phyloP scores from a whole-genome alignment of 306 rosid species.

The Pyrus communis region DNA sequence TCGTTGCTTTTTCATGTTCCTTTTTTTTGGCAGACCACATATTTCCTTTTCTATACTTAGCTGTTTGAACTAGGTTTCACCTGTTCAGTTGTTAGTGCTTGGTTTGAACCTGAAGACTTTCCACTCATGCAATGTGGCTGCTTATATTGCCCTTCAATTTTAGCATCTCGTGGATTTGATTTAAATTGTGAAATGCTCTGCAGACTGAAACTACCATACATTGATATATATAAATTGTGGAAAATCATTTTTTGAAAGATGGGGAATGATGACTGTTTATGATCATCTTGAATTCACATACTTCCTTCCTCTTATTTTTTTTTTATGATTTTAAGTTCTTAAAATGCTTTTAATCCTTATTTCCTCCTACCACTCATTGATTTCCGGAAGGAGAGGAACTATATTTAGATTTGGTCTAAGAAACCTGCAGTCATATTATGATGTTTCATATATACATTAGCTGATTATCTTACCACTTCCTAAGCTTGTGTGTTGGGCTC shows the following conservation, averaged over 20 bases:
- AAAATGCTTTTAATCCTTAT: background rate
- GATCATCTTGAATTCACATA: background rate
- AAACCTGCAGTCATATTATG: background rate
- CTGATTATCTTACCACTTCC: background rate
- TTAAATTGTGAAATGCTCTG: background rate
- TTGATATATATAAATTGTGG: background rate
- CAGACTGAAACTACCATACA: background rate
- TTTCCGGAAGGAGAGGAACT: background rate
- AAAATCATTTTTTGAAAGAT: background rate
- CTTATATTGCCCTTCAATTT: background rate
- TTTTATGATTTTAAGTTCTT: background rate
- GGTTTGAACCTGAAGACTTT: background rate
- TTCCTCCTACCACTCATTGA: background rate
- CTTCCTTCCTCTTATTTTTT: background rate
- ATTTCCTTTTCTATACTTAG: slow-evolving; percentile 13
- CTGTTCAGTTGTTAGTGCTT: background rate
- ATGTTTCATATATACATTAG: background rate
- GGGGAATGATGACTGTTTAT: background rate
- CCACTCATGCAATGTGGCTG: background rate
- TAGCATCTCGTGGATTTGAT: background rate
- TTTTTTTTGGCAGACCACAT: background rate
- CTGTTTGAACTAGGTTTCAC: background rate
- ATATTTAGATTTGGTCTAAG: background rate
- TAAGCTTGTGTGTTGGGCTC: background rate
- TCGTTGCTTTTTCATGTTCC: background rate